Base-by-base conservation (phyloP, 768 basidiomycete species). In the Kwoniella mangroviensis region DNA sequence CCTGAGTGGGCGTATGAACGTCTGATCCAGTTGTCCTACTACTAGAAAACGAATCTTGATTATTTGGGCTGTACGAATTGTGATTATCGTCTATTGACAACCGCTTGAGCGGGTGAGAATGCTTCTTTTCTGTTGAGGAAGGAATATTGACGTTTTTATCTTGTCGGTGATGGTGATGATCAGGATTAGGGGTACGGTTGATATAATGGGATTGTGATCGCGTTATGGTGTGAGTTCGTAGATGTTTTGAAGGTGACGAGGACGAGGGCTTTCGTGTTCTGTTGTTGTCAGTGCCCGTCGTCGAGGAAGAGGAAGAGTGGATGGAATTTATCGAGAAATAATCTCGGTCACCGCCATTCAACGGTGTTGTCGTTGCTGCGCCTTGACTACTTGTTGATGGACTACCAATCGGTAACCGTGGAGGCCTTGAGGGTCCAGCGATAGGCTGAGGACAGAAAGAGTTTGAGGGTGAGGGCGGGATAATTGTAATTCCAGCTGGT, bases 401-500 rank as follows among this genome's bases (percentile, higher is more conserved):
- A 49, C 45, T 49, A 49, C 45, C 1, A 49, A 49, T 13, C 45
- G 45, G 45, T 49, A 6, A 49, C 45, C 45, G 45, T 49, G 45
- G 34, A 34, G 34, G 13, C 15, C 15, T 49, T 12, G 45, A 49
- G 6, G 45, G 45, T 49, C 26, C 19, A 53, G 40, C 52, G 43
- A 55, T 55, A 42, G 54, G 63, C 13, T 21, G 63, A 54, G 49
- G 40, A 49, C 5, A 49, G 45, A 49, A 49, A 42, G 58, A 22
- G 15, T 22, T 13, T 15, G 17, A 40, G 28, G 65, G 65, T n/a
- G 65, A 66, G 55, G 65, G 65, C 65, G 65, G 65, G 65, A 66
- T 66, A 10, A 66, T 66, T 66, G 65, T 66, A 41, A 66, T 66
- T 66, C 53, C 65, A 66, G 55, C 56, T 58, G 65, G 65, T 63